phyloP scores from a whole-genome alignment of 805 yeast genomes.

The Cephaloascus albidus region DNA sequence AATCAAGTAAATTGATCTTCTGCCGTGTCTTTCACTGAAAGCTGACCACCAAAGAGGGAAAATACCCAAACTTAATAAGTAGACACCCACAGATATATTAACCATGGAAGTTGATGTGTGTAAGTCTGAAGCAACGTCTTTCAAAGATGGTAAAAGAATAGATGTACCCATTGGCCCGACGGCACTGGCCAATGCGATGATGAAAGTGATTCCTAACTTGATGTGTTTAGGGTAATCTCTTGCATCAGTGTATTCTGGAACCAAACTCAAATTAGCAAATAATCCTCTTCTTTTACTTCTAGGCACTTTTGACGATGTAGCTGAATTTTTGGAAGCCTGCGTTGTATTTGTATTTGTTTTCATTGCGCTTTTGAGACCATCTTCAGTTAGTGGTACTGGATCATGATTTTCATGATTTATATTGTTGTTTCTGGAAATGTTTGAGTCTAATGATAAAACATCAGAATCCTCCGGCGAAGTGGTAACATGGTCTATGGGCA shows the following conservation, averaged over 20 bases:
- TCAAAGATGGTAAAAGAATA: conserved; percentile 71
- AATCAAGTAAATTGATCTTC: conserved; percentile 62
- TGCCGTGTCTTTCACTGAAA: conserved; percentile 64
- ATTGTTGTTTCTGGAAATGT: no score
- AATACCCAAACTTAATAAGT: conserved; percentile 62
- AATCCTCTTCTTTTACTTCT: conserved; percentile 47
- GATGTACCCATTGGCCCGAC: conserved; percentile 90
- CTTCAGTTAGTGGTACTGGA: background rate
- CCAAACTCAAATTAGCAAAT: conserved; percentile 34
- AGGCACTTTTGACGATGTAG: conserved; percentile 16
- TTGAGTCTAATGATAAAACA: no score
- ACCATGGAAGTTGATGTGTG: conserved; percentile 51
- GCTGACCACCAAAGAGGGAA: conserved; percentile 89
- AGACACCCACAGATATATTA: conserved; percentile 74
- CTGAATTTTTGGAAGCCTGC: background rate
- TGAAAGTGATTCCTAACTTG: conserved; percentile 47
- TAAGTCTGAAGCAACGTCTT: conserved; percentile 43
- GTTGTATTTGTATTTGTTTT: background rate
- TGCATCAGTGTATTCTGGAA: conserved; percentile 72
- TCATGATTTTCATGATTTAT: no score
- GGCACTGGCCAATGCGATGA: conserved; percentile 66
- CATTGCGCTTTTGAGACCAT: background rate
- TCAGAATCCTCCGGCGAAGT: no score
- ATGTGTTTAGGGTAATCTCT: conserved; percentile 42
- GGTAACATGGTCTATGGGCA: no score